These are phyloP conservation scores for Albatrellus ellisii DNA, from an alignment of 768 basidiomycete genomes.

Conservation along the genomic window DNA sequence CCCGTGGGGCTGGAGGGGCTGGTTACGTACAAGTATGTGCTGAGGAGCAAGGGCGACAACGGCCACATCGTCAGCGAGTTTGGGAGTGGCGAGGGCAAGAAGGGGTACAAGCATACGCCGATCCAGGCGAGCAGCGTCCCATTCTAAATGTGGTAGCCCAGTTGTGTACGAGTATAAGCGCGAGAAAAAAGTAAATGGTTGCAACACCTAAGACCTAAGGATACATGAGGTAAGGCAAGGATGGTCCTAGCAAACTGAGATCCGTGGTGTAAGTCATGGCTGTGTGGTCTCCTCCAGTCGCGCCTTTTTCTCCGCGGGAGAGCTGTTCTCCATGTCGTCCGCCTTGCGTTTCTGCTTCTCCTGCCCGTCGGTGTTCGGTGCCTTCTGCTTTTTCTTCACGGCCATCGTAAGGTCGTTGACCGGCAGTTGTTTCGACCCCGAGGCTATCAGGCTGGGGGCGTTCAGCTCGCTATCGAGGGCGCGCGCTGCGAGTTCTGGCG, in stretches of 20 bases:
- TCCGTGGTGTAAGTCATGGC: slow-evolving; percentile 7
- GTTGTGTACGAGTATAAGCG: not conserved
- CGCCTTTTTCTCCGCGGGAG: slow-evolving; percentile 50
- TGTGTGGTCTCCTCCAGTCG: slow-evolving; percentile 31
- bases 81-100: slow-evolving; percentile 55
- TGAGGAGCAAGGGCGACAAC: slow-evolving; percentile 55
- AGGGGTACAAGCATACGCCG: slow-evolving; percentile 52
- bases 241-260: too few species aligned
- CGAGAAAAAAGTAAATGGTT: slow-evolving; percentile 1
- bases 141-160: slow-evolving; percentile 22
- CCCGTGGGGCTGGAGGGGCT: slow-evolving; percentile 92
- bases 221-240: not conserved
- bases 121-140: slow-evolving; percentile 33
- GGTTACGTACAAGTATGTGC: slow-evolving; percentile 92
- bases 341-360: slow-evolving; percentile 68
- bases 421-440: slow-evolving; percentile 21
- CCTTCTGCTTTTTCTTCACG: slow-evolving; percentile 71
- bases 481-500: slow-evolving; percentile 57
- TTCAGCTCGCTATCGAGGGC: slow-evolving; percentile 65
- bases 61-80: slow-evolving; percentile 89
- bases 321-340: slow-evolving; percentile 36
- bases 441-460: slow-evolving; percentile 21
- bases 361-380: slow-evolving; percentile 14
- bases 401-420: slow-evolving; percentile 79
- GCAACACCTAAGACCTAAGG: slow-evolving; percentile 1